Percentiles rank a stretch among this genome's conserved stretches.
phyloP scores from a whole-genome alignment of 768 basidiomycete genomes.

The Glaciozyma antarctica region DNA sequence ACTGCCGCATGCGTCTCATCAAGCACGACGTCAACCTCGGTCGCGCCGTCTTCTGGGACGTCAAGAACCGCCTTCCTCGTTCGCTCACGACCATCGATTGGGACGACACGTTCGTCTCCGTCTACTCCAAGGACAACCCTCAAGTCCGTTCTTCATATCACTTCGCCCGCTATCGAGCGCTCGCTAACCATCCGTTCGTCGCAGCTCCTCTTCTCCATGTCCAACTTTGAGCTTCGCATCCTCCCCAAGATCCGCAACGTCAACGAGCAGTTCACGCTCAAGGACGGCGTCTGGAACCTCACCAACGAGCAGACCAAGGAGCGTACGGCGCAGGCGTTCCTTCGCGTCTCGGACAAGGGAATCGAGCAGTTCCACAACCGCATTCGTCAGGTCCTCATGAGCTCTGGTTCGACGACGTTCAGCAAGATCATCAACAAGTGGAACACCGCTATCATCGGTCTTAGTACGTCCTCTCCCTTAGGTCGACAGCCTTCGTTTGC shows the following conservation, averaged over 20 bases:
- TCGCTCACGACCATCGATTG: conserved; percentile 97
- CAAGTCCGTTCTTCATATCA: conserved; percentile 73
- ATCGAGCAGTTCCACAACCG: conserved; percentile 35
- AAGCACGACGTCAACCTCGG: conserved; percentile 99
- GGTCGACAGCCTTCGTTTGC: not conserved
- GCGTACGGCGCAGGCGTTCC: conserved; percentile 92
- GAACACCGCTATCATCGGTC: conserved; percentile 87
- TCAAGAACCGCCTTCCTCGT: conserved; percentile 89
- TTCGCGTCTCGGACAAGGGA: conserved; percentile 92
- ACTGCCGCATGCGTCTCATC: conserved; percentile 97
- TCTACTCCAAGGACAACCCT: conserved; percentile 97
- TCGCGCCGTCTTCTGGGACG: conserved; percentile 89
- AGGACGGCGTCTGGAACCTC: conserved; percentile 78
- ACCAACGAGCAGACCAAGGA: conserved; percentile 94
- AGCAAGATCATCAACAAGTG: conserved; percentile 86
- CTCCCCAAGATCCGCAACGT: conserved; percentile 88
- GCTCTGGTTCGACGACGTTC: conserved; percentile 96
- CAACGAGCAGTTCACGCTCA: conserved; percentile 92
- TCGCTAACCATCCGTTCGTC: not conserved
- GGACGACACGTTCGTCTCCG: conserved; percentile 83
- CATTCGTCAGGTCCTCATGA: conserved; percentile 84
- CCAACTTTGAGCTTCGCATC: conserved; percentile 96
- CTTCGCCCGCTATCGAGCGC: too few relatives aligned
- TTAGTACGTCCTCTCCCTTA: conserved; percentile 3
- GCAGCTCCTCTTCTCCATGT: conserved; percentile 95